A percentile compares a stretch with the other conserved stretches of the same genome.
phyloP scores from a whole-genome alignment of 768 basidiomycete genomes.

The Porphyrellus cyaneotinctus region DNA sequence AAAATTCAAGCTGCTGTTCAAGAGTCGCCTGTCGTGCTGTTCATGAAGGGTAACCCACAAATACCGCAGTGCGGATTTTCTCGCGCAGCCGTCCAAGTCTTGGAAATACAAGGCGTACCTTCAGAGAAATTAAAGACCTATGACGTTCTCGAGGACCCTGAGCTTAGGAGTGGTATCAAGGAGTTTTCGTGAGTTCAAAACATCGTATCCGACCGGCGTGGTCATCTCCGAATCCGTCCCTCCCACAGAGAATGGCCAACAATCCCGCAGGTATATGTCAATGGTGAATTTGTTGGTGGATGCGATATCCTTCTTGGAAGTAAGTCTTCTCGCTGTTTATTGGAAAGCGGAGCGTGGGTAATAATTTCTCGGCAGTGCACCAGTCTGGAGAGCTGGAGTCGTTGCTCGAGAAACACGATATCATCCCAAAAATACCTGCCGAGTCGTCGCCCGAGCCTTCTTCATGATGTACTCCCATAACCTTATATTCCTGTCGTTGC shows the following conservation, averaged over 20 bases:
- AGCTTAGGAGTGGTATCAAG: slow-evolving; percentile 84
- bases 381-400: slow-evolving; percentile 91
- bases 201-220: not conserved
- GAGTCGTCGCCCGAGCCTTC: too few relatives aligned
- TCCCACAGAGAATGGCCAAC: slow-evolving; percentile 91
- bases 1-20: slow-evolving; percentile 72
- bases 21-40: slow-evolving; percentile 80
- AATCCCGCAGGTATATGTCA: slow-evolving; percentile 90
- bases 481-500: not conserved
- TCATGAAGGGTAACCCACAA: slow-evolving; percentile 96
- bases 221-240: not conserved
- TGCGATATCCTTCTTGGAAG: too few relatives aligned
- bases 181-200: slow-evolving; percentile 87
- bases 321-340: too few relatives aligned
- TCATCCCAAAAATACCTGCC: slow-evolving; percentile 53
- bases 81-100: slow-evolving; percentile 85
- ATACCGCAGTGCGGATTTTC: slow-evolving; percentile 94
- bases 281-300: slow-evolving; percentile 76
- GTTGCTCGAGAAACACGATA: slow-evolving; percentile 64
- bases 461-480: not conserved
- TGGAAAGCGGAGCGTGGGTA: not conserved
- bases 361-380: slow-evolving; percentile 65
- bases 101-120: slow-evolving; percentile 80
- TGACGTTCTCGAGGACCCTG: slow-evolving; percentile 82
- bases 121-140: slow-evolving; percentile 81